Evolutionary conservation across 2,329 filamentous ascomycete genomes (phyloP).

Genomic region (Aspergillus spinulosporus): DNA sequence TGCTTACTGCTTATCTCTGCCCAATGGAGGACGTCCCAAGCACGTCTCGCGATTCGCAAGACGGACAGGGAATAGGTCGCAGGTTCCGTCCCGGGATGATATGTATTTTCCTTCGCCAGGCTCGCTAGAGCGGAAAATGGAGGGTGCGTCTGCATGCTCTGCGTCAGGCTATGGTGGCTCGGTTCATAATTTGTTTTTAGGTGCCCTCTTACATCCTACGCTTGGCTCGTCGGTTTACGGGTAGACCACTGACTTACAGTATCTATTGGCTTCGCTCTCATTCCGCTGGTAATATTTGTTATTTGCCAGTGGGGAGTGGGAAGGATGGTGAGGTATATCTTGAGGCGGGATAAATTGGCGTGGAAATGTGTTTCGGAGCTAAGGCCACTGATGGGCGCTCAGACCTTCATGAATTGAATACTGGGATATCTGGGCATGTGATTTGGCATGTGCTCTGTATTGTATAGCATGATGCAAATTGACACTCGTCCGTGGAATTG

Average conservation of each 20-base stretch:
- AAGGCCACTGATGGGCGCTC: background rate
- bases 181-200: too few species aligned
- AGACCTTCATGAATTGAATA: background rate
- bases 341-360: background rate
- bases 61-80: too few species aligned
- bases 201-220: too few species aligned
- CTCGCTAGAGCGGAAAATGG: background rate
- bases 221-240: too few species aligned
- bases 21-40: slow-evolving; percentile 10
- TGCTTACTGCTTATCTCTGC: slow-evolving; percentile 12
- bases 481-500: too few species aligned
- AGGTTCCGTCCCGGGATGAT: too few species aligned
- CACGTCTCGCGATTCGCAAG: background rate
- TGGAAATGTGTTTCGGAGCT: background rate
- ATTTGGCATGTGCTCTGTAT: background rate
- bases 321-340: background rate
- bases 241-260: too few species aligned
- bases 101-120: background rate
- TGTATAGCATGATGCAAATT: background rate
- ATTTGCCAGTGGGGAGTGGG: background rate
- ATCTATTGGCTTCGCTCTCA: background rate
- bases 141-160: background rate
- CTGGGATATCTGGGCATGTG: background rate
- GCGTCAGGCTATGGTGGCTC: background rate
- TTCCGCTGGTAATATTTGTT: too few species aligned